Conservation (phyloP, 768 basidiomycete genomes). For the Hericium alpestre region DNA sequence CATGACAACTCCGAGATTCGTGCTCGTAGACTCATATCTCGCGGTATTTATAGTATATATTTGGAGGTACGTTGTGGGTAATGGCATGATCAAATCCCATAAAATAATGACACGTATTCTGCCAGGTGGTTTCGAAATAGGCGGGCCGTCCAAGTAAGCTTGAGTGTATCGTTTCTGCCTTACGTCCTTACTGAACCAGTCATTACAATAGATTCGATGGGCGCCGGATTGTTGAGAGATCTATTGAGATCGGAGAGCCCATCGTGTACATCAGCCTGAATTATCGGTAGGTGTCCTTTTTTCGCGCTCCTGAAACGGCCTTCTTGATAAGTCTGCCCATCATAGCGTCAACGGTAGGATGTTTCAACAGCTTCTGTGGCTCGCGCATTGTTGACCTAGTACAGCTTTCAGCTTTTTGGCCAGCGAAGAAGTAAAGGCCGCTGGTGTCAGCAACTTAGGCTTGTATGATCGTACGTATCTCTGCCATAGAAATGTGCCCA, state of each 20-base stretch:
- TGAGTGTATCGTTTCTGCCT: neutral
- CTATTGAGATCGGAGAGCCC: slow-evolving; percentile 11
- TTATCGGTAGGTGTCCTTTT: slow-evolving; percentile 5
- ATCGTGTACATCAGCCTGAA: slow-evolving; percentile 14
- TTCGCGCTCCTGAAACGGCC: neutral
- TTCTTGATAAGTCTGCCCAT: neutral
- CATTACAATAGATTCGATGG: slow-evolving; percentile 7
- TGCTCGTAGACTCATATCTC: neutral
- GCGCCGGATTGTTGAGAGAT: slow-evolving; percentile 9
- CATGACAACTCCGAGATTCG: neutral
- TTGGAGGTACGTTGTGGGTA: neutral
- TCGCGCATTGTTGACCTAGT: too few species aligned
- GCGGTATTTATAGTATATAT: neutral
- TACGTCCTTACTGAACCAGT: neutral
- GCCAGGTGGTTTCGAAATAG: neutral
- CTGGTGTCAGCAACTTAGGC: too few species aligned
- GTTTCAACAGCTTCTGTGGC: too few species aligned
- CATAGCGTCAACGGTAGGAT: neutral
- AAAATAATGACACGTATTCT: neutral
- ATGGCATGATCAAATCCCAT: too few species aligned
- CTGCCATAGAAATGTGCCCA: neutral
- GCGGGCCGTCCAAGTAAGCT: neutral
- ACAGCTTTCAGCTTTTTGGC: too few species aligned
- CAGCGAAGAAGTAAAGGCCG: too few species aligned
- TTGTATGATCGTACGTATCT: too few species aligned